Evolutionary conservation across 352 stramenopile genomes (phyloP).

Genomic region (Pythium pectinolyticum): DNA sequence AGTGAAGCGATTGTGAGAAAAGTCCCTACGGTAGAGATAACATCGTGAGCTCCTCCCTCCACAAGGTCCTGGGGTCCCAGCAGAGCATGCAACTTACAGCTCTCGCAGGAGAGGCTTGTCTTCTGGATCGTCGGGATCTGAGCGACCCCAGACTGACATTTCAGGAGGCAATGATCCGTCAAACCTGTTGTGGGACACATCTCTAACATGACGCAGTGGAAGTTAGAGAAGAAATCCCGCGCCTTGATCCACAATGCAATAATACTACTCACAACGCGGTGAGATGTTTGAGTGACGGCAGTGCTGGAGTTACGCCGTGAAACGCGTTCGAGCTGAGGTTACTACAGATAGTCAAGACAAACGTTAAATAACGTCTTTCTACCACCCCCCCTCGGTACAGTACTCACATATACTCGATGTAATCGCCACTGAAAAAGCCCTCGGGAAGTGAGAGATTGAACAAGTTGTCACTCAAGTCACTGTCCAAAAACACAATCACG

Average conservation of each 20-base stretch:
- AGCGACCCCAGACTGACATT: constrained; percentile 42
- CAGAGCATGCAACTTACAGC: constrained; percentile 34
- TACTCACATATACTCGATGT: constrained; percentile 51
- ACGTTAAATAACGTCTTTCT: background rate
- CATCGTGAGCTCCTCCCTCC: background rate
- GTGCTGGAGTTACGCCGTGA: constrained; percentile 32
- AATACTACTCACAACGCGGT: constrained; percentile 43
- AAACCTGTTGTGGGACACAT: constrained; percentile 56
- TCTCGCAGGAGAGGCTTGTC: constrained; percentile 43
- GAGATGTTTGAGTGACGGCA: constrained; percentile 40
- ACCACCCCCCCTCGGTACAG: background rate
- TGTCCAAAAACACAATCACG: constrained; percentile 17
- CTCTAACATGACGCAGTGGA: constrained; percentile 28
- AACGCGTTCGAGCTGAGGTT: constrained; percentile 60
- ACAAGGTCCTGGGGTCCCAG: background rate
- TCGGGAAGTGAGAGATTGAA: constrained; percentile 36
- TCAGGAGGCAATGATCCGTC: constrained; percentile 38
- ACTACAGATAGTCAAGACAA: constrained; percentile 27
- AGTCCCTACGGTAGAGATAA: constrained; percentile 29
- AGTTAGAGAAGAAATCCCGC: background rate
- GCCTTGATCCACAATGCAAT: too few relatives aligned
- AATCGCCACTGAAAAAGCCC: constrained; percentile 46
- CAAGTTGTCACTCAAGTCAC: constrained; percentile 51
- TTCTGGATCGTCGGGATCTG: constrained; percentile 51
- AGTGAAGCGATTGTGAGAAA: constrained; percentile 49